phyloP scores from a whole-genome alignment of 129 eudicot genomes.

The Saussurea involucrata region DNA sequence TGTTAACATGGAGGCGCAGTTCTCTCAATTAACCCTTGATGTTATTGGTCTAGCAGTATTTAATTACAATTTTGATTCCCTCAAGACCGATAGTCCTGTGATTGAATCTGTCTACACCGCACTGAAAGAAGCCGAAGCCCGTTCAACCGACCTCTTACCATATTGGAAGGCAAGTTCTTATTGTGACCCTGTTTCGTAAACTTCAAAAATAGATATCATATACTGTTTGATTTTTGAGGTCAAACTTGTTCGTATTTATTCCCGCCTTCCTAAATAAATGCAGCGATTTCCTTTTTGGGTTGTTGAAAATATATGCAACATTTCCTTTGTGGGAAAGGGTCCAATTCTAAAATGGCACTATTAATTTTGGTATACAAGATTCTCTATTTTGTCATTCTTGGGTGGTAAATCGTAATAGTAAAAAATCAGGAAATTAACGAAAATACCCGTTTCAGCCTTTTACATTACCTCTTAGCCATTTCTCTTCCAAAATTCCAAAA shows the following conservation, averaged over 20 bases:
- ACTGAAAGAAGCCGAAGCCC: conserved; percentile 87
- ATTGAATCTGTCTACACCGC: conserved; percentile 96
- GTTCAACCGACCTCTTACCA: conserved; percentile 88
- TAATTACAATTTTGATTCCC: conserved; percentile 95
- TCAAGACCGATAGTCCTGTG: conserved; percentile 85
- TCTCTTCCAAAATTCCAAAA: too few relatives aligned
- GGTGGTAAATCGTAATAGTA: neutral
- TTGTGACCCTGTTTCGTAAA: neutral
- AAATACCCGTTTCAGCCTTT: too few relatives aligned
- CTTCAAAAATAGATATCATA: neutral
- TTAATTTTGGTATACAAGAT: neutral
- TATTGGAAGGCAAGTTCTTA: conserved; percentile 83
- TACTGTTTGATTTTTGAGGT: conserved; percentile 15
- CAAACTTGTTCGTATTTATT: neutral
- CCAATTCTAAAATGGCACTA: neutral
- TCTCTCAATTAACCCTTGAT: conserved; percentile 91
- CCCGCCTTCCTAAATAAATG: neutral
- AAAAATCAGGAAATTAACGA: too few relatives aligned
- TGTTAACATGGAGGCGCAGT: conserved; percentile 88
- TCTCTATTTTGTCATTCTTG: neutral
- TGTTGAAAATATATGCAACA: neutral
- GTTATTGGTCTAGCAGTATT: conserved; percentile 88
- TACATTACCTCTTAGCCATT: too few relatives aligned
- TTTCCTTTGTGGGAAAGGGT: neutral
- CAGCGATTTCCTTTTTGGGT: neutral